A percentile compares a stretch with the other conserved stretches of the same genome.
These are phyloP conservation scores for Pseudoscleropodium purum DNA, from an alignment of 225 moss, liverwort and hornwort species.

Conservation along the genomic window DNA sequence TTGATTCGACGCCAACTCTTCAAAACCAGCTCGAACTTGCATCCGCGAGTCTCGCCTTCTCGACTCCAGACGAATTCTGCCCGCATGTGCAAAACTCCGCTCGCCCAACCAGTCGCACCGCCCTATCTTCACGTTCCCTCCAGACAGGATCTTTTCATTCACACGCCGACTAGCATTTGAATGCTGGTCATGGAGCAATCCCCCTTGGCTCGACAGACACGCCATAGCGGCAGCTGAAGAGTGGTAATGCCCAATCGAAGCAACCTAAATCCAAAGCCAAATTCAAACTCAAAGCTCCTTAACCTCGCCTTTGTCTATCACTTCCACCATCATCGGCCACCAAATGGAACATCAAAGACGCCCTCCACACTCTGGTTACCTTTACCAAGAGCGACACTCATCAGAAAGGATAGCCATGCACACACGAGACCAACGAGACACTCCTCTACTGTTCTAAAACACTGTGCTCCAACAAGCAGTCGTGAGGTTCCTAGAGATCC, in stretches of 20 bases:
- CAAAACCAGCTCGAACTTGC: conserved; percentile 36
- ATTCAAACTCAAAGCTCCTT: not conserved
- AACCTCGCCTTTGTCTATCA: not conserved
- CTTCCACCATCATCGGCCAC: not conserved
- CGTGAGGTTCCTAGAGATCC: not conserved
- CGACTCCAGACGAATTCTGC: not conserved
- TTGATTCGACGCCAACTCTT: conserved; percentile 39
- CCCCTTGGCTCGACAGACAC: conserved; percentile 1
- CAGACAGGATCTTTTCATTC: not conserved
- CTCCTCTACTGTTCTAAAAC: not conserved
- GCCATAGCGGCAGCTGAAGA: not conserved
- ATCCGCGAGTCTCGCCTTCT: not conserved
- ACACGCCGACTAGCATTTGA: not conserved
- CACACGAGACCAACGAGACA: not conserved
- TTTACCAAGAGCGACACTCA: not conserved
- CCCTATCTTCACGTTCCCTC: not conserved
- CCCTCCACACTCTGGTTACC: not conserved
- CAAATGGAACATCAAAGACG: not conserved
- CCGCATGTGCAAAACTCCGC: not conserved
- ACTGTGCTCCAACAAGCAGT: not conserved
- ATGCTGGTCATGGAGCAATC: conserved; percentile 3
- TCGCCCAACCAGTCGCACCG: conserved; percentile 15
- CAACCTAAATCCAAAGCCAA: not conserved
- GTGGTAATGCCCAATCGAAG: not conserved
- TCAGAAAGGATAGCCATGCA: not conserved